Percentiles rank a stretch among this genome's conserved stretches.
Conservation (phyloP, 2,329 filamentous ascomycete genomes). For the Capronia epimyces region DNA sequence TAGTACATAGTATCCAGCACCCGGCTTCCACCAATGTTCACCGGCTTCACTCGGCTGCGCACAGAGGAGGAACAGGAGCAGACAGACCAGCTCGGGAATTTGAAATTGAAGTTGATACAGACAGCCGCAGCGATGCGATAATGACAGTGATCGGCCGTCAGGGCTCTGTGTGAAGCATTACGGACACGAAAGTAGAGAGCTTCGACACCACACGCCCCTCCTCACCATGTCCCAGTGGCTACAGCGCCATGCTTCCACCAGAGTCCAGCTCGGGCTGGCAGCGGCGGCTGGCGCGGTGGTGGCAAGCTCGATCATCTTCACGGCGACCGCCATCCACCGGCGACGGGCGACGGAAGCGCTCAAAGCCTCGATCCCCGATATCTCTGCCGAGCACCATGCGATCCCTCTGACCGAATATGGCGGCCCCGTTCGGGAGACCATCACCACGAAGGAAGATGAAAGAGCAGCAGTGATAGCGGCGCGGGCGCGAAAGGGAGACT, state of each 20-base stretch:
- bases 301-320: slow-evolving; percentile 45
- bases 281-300: slow-evolving; percentile 46
- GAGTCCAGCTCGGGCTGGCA: slow-evolving; percentile 21
- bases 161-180: neutral
- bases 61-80: neutral
- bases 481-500: slow-evolving; percentile 57
- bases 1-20: no score
- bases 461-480: slow-evolving; percentile 54
- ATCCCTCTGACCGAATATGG: slow-evolving; percentile 49
- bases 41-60: no score
- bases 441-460: slow-evolving; percentile 48
- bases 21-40: no score
- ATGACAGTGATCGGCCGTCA: neutral
- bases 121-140: neutral
- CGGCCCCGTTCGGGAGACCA: slow-evolving; percentile 28
- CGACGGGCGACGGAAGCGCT: slow-evolving; percentile 53
- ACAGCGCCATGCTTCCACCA: slow-evolving; percentile 18
- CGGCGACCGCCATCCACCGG: slow-evolving; percentile 52
- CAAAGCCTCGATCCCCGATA: slow-evolving; percentile 52
- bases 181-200: neutral
- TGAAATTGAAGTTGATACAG: neutral
- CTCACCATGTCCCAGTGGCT: slow-evolving; percentile 24
- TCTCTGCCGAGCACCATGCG: slow-evolving; percentile 22
- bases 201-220: neutral
- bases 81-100: neutral